Evolutionary conservation across 2,329 filamentous ascomycete genomes (phyloP).

Genomic region (Apiospora malaysiana): DNA sequence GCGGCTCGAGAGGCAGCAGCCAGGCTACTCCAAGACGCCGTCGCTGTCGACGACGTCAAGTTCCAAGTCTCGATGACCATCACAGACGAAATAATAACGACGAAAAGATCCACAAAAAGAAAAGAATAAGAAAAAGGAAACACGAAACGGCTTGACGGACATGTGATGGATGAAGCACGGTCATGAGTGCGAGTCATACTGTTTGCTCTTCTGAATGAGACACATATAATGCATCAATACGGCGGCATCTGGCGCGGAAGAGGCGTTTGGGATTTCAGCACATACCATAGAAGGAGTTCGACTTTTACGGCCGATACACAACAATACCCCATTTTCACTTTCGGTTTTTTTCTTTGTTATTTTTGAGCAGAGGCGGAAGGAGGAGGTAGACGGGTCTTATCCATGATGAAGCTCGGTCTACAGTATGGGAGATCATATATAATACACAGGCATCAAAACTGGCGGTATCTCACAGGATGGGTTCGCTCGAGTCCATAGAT

Average conservation of each 20-base stretch:
- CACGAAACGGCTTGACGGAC: background rate
- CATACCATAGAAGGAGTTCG: slow-evolving; percentile 1
- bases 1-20: slow-evolving; percentile 21
- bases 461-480: background rate
- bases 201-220: background rate
- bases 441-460: background rate
- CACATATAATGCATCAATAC: background rate
- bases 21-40: background rate
- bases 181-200: background rate
- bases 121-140: background rate
- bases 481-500: background rate
- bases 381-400: background rate
- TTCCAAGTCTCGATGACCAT: background rate
- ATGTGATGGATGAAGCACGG: background rate
- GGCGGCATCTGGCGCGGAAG: background rate
- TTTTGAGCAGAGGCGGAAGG: background rate
- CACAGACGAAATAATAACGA: background rate
- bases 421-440: background rate
- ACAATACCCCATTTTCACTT: slow-evolving; percentile 1
- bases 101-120: no score
- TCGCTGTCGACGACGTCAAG: background rate
- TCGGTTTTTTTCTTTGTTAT: background rate
- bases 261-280: slow-evolving; percentile 11
- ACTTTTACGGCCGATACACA: background rate
- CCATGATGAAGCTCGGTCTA: background rate